Percentiles rank a stretch among this genome's conserved stretches.
phyloP scores from a whole-genome alignment of 2,329 filamentous ascomycete genomes.

The Colletotrichum chlorophyti region DNA sequence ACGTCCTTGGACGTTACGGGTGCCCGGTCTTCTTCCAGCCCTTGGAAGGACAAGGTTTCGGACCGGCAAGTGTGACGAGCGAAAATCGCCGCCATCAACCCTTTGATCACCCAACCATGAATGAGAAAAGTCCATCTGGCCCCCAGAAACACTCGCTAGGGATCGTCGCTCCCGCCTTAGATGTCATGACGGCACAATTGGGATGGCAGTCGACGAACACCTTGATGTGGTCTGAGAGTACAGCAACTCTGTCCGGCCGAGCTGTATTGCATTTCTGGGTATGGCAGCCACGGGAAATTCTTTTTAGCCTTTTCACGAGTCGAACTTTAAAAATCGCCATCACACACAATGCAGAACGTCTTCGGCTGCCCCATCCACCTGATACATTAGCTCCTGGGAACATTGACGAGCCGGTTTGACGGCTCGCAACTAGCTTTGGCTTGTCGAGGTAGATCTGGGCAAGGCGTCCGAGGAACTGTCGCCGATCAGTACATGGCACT shows the following conservation, averaged over 20 bases:
- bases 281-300: slow-evolving; percentile 8
- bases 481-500: slow-evolving; percentile 2
- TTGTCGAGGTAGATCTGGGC: slow-evolving; percentile 5
- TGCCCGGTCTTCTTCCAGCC: neutral
- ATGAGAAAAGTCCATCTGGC: slow-evolving; percentile 15
- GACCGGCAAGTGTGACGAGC: slow-evolving; percentile 8
- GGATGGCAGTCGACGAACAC: slow-evolving; percentile 23
- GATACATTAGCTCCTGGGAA: slow-evolving; percentile 17
- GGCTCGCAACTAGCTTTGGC: slow-evolving; percentile 9
- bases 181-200: slow-evolving; percentile 5
- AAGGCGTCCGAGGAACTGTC: slow-evolving; percentile 3
- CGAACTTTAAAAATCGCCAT: slow-evolving; percentile 25
- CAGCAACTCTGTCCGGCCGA: slow-evolving; percentile 4
- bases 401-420: slow-evolving; percentile 6
- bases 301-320: slow-evolving; percentile 16
- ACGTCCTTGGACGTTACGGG: neutral
- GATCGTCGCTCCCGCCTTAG: neutral
- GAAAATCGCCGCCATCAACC: neutral
- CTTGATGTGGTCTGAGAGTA: slow-evolving; percentile 6
- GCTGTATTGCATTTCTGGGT: neutral
- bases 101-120: slow-evolving; percentile 7
- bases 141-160: neutral
- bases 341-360: slow-evolving; percentile 1
- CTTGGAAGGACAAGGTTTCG: slow-evolving; percentile 11
- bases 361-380: slow-evolving; percentile 3